Base-by-base conservation (phyloP, 371 early-diverging fungal species). In the Haplosporangium sp. region DNA sequence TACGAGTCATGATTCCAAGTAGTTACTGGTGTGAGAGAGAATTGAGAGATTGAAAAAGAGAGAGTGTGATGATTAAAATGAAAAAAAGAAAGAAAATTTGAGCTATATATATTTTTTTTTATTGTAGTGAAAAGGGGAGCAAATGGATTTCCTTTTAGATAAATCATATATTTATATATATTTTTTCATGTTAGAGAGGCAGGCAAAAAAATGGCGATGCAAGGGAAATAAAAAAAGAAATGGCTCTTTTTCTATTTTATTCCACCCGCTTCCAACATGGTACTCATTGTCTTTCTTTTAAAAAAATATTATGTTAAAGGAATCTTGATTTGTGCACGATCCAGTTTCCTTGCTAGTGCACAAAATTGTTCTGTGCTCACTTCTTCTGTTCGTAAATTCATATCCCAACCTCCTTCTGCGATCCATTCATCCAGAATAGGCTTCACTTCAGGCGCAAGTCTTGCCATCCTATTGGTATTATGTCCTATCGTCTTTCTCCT, bases 401-500 rank as follows among this genome's bases (percentile, higher is more conserved):
- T 68, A 57, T 81, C 75, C 81, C 68, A 74, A 1, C 19, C 17
- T 2, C 71, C 66, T n/a, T 72, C 69, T 11, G 65, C 60, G 2
- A 67, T 60, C 81, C 81, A 81, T 20, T 74, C 63, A 5, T 71
- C 72, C 37, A 81, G 20, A n/a, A 81, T 67, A 0, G 69, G 67
- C 44, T 64, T 47, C 7, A 66, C 66, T 15, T 74, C 63, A 0
- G 81, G 81, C 34, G 48, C 63, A 11, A 61, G 20, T 20, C 63
- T 81, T 7, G 63, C 72, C 66, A 81, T 59, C 53, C 81, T 55
- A 19, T 86, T 89, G 47, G 90, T 87, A 19, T 88, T 92, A 44
- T 91, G 83, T 1, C 90, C 88, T 55, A 94, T 76, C 11, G 93
- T 92, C 76, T 95, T 95, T 59, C 94, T 85, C 67, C 93, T 76